phyloP scores from a whole-genome alignment of 2,329 filamentous ascomycete genomes.

The Neonectria punicea region DNA sequence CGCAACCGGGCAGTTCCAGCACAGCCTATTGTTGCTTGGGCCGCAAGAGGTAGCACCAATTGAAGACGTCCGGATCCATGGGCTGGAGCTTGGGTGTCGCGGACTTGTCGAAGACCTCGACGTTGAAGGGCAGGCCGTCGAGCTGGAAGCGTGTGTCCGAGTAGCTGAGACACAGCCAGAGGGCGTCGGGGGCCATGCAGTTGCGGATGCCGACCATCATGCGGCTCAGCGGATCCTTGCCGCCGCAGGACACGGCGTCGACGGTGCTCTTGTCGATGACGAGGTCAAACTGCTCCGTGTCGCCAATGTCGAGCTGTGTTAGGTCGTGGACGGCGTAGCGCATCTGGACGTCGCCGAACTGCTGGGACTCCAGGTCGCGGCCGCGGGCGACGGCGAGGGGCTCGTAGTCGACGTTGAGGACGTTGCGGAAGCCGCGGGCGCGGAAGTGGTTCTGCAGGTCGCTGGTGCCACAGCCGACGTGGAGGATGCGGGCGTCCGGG shows the following conservation, averaged over 20 bases:
- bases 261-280: constrained; percentile 62
- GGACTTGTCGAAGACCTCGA: constrained; percentile 55
- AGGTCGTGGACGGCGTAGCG: constrained; percentile 57
- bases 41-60: constrained; percentile 57
- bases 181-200: constrained; percentile 49
- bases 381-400: constrained; percentile 58
- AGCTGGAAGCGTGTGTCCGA: constrained; percentile 55
- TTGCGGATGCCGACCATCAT: constrained; percentile 53
- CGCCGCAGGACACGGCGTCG: constrained; percentile 60
- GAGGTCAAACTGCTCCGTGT: constrained; percentile 49
- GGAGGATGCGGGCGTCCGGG: constrained; percentile 51
- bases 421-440: constrained; percentile 50
- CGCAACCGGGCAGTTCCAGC: constrained; percentile 14
- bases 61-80: constrained; percentile 59
- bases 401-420: constrained; percentile 63
- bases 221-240: constrained; percentile 47
- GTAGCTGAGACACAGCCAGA: constrained; percentile 62
- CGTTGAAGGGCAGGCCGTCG: constrained; percentile 52
- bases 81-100: constrained; percentile 52
- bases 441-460: constrained; percentile 61
- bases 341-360: constrained; percentile 57
- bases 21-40: constrained; percentile 38
- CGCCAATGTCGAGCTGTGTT: constrained; percentile 48
- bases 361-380: constrained; percentile 50
- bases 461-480: constrained; percentile 62